phyloP scores from a whole-genome alignment of 1,139 yeast species.

The Lodderomyces elongisporus region DNA sequence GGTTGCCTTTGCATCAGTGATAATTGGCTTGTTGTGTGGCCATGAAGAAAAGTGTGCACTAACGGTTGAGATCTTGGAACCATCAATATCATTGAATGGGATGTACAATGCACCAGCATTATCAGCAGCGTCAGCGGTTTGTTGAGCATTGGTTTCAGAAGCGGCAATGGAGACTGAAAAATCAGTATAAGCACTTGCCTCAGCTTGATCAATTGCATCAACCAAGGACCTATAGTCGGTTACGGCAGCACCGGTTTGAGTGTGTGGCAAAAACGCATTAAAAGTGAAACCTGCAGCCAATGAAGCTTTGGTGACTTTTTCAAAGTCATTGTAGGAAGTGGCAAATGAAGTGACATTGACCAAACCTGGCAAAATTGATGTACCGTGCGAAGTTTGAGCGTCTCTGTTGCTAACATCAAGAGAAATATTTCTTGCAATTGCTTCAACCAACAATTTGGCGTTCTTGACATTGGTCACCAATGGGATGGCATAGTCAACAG shows the following conservation, averaged over 20 bases:
- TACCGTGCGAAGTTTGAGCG: conserved; percentile 86
- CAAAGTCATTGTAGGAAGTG: conserved; percentile 63
- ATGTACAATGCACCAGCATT: conserved; percentile 76
- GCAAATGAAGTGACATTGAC: conserved; percentile 77
- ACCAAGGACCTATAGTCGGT: conserved; percentile 61
- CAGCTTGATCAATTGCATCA: conserved; percentile 56
- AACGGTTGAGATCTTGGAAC: conserved; percentile 67
- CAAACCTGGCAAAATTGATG: conserved; percentile 80
- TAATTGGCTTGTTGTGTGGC: conserved; percentile 81
- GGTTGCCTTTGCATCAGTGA: conserved; percentile 89
- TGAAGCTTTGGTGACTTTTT: conserved; percentile 63
- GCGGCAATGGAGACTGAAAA: conserved; percentile 83
- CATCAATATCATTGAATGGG: conserved; percentile 71
- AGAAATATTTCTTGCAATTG: conserved; percentile 66
- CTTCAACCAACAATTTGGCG: conserved; percentile 94
- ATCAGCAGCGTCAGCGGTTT: conserved; percentile 57
- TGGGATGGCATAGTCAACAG: conserved; percentile 97
- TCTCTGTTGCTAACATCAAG: conserved; percentile 74
- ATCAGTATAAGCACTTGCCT: conserved; percentile 69
- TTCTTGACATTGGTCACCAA: conserved; percentile 95
- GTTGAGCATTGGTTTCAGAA: conserved; percentile 60
- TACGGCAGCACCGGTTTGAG: conserved; percentile 51
- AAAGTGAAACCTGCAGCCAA: conserved; percentile 87
- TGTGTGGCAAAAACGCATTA: conserved; percentile 73
- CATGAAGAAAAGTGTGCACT: conserved; percentile 77